Percentiles rank a stretch among this genome's conserved stretches.
Evolutionary conservation across 2,329 filamentous ascomycete genomes (phyloP).

Genomic region (Fusarium beomiforme): DNA sequence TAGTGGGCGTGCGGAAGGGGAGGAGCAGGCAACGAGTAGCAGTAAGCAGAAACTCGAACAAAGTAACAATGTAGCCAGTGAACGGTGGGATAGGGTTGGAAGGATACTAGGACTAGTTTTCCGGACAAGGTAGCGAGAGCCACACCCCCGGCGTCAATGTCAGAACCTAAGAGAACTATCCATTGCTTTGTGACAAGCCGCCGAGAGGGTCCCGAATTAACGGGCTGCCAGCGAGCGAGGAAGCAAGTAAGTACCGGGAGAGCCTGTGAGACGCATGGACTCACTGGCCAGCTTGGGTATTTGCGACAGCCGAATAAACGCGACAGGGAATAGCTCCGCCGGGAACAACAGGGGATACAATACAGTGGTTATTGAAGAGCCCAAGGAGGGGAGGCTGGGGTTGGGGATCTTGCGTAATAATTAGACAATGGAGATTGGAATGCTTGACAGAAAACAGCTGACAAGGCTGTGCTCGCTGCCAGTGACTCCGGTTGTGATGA

Average conservation of each 20-base stretch:
- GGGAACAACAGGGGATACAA: conserved; percentile 16
- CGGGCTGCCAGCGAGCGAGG: conserved; percentile 11
- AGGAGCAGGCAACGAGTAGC: conserved; percentile 29
- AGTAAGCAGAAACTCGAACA: conserved; percentile 29
- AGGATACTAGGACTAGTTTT: conserved; percentile 31
- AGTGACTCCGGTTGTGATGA: conserved; percentile 8
- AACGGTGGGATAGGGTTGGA: conserved; percentile 13
- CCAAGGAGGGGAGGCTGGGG: conserved; percentile 17
- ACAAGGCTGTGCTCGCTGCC: conserved; percentile 27
- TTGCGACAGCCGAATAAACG: conserved; percentile 15
- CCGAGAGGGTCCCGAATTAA: conserved; percentile 33
- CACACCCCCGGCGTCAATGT: conserved; percentile 27
- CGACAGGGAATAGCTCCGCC: conserved; percentile 18
- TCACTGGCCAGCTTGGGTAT: conserved; percentile 22
- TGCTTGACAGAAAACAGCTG: conserved; percentile 21
- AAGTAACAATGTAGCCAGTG: conserved; percentile 25
- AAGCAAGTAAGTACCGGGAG: conserved; percentile 10
- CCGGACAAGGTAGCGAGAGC: conserved; percentile 14
- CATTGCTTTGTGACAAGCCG: conserved; percentile 41
- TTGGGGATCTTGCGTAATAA: conserved; percentile 28
- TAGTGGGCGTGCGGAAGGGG: conserved; percentile 21
- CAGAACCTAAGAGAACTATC: conserved; percentile 29
- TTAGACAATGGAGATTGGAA: conserved; percentile 36
- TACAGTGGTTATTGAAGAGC: not conserved
- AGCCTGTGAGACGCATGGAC: conserved; percentile 23